These are phyloP conservation scores for Colletotrichum sojae DNA, from an alignment of 2,329 filamentous ascomycete species.

Conservation along the genomic window DNA sequence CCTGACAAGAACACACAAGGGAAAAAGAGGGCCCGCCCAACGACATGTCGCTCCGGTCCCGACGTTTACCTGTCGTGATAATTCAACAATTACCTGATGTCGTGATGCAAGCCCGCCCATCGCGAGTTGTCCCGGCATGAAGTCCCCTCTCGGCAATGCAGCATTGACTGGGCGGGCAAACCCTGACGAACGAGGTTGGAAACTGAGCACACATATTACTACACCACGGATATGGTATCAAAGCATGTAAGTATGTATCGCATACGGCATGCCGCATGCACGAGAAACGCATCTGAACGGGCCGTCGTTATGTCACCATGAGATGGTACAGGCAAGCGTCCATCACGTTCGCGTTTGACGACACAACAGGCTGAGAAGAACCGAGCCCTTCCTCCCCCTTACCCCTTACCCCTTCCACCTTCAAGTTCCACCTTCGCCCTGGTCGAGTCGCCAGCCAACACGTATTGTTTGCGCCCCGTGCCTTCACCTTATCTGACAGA, in stretches of 20 bases:
- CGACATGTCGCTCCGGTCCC: neutral
- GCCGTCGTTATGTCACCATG: conserved; percentile 34
- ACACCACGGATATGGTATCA: too few species aligned
- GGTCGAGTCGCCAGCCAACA: conserved; percentile 26
- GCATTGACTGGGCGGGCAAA: neutral
- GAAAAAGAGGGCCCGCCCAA: conserved; percentile 6
- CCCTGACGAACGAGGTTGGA: neutral
- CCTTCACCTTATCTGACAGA: conserved; percentile 36
- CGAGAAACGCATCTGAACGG: conserved; percentile 14
- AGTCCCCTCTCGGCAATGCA: neutral
- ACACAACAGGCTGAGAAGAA: neutral
- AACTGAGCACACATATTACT: neutral
- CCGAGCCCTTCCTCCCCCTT: neutral
- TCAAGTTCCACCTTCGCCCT: neutral
- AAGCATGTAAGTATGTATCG: too few species aligned
- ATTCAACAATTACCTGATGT: conserved; percentile 15
- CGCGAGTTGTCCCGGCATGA: neutral
- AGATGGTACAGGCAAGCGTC: conserved; percentile 11
- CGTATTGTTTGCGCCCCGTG: conserved; percentile 15
- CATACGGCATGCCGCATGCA: neutral
- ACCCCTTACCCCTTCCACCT: too few species aligned
- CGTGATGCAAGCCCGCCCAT: neutral
- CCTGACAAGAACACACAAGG: neutral
- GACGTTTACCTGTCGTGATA: conserved; percentile 1
- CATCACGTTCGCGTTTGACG: neutral